Conservation (phyloP, 768 basidiomycete species). For the Russula emetica region DNA sequence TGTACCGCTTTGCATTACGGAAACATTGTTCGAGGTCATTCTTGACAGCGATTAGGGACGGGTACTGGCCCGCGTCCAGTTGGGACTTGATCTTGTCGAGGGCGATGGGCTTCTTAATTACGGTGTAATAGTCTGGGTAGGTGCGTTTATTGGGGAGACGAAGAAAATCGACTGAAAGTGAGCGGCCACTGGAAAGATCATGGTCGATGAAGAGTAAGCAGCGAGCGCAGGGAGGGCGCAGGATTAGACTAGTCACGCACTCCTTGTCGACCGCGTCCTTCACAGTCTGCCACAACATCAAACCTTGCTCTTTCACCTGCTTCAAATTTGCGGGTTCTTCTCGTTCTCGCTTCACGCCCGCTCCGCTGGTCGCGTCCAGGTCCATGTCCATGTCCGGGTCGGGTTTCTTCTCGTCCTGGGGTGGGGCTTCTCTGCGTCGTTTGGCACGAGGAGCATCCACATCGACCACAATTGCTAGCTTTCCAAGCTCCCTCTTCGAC, state of each 20-base stretch:
- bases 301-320: slow-evolving; percentile 57
- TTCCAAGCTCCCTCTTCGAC: slow-evolving; percentile 51
- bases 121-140: slow-evolving; percentile 82
- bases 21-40: slow-evolving; percentile 75
- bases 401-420: slow-evolving; percentile 41
- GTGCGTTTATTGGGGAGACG: slow-evolving; percentile 64
- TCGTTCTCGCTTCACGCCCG: slow-evolving; percentile 31
- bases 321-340: slow-evolving; percentile 32
- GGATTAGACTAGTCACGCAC: slow-evolving; percentile 59
- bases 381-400: slow-evolving; percentile 35
- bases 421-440: slow-evolving; percentile 45
- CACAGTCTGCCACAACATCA: slow-evolving; percentile 71
- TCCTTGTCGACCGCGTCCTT: slow-evolving; percentile 84
- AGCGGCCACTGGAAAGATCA: slow-evolving; percentile 49
- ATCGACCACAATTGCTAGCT: slow-evolving; percentile 39
- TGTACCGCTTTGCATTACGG: slow-evolving; percentile 77
- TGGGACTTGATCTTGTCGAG: slow-evolving; percentile 85
- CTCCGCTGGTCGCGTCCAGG: slow-evolving; percentile 36
- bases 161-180: slow-evolving; percentile 61
- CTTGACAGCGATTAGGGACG: slow-evolving; percentile 60
- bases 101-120: slow-evolving; percentile 79
- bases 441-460: slow-evolving; percentile 48
- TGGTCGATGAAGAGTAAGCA: slow-evolving; percentile 32
- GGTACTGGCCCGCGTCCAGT: slow-evolving; percentile 57
- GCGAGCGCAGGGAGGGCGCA: slow-evolving; percentile 31